These are phyloP conservation scores for Jasminum sambac DNA, from an alignment of 257 asterid species.

Conservation along the genomic window DNA sequence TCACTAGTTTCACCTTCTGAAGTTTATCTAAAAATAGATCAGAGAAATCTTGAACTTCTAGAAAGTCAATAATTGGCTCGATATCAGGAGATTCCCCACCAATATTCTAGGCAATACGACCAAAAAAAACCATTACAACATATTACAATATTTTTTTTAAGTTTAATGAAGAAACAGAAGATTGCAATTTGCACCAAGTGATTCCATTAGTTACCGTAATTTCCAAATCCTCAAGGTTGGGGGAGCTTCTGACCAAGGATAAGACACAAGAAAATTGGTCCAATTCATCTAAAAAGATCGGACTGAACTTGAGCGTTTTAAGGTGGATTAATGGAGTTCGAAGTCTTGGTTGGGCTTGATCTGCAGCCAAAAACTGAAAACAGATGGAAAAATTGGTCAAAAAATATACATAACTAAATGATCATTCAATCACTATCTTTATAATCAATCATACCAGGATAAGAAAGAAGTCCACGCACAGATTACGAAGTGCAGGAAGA, in stretches of 20 bases:
- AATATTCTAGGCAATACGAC: neutral
- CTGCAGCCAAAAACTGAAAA: neutral
- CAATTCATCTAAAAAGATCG: neutral
- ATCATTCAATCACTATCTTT: neutral
- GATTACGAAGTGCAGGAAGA: neutral
- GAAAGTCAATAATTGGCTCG: neutral
- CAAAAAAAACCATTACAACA: neutral
- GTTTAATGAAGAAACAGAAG: neutral
- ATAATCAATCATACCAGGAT: neutral
- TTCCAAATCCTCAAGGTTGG: neutral
- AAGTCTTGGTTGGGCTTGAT: neutral
- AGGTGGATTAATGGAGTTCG: neutral
- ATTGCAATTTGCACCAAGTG: neutral
- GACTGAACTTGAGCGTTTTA: neutral
- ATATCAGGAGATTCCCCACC: neutral
- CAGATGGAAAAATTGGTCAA: neutral
- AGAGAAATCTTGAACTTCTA: conserved; percentile 14
- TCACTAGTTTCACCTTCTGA: conserved; percentile 12
- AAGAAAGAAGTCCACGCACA: neutral
- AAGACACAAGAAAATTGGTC: neutral
- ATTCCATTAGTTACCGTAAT: neutral
- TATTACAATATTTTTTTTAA: neutral
- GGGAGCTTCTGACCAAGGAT: conserved; percentile 1
- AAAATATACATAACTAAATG: neutral
- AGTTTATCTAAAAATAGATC: conserved; percentile 9